These are phyloP conservation scores for Fraxinus floribunda DNA, from an alignment of 305 asterid species.

Conservation along the genomic window DNA sequence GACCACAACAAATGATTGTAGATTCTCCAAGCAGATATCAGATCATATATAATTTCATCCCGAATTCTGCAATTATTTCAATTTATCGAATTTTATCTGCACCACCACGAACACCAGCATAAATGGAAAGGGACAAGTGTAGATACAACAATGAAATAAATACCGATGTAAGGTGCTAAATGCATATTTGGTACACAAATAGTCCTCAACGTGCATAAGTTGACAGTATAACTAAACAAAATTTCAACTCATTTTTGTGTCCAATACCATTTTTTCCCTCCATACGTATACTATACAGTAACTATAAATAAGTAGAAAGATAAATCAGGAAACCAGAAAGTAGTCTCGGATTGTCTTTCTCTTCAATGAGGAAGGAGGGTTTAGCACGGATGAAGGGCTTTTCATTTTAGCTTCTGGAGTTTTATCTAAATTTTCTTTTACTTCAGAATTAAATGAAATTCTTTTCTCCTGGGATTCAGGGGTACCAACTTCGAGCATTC, in stretches of 20 bases:
- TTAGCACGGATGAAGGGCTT: constrained; percentile 91
- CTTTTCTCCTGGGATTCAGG: constrained; percentile 65
- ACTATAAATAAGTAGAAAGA: not conserved
- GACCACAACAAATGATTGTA: not conserved
- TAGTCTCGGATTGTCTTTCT: constrained; percentile 85
- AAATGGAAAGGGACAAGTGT: not conserved
- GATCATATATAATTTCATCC: not conserved
- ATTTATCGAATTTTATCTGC: not conserved
- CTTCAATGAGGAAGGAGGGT: constrained; percentile 77
- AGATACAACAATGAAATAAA: not conserved
- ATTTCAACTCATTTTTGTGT: not conserved
- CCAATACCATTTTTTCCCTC: not conserved
- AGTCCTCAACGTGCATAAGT: not conserved
- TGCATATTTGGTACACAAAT: not conserved
- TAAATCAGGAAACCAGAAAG: constrained; percentile 48
- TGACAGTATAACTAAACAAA: not conserved
- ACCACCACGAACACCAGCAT: not conserved
- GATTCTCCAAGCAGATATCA: constrained; percentile 1
- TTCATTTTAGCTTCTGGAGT: constrained; percentile 54
- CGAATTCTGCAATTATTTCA: not conserved
- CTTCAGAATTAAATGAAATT: constrained; percentile 39
- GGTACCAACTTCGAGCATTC: constrained; percentile 45
- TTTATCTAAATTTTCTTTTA: constrained; percentile 38
- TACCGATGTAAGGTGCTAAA: not conserved
- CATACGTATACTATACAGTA: constrained; percentile 23